Evolutionary conservation across 805 yeast species (phyloP).

Genomic region (Wickerhamiella domercqiae): DNA sequence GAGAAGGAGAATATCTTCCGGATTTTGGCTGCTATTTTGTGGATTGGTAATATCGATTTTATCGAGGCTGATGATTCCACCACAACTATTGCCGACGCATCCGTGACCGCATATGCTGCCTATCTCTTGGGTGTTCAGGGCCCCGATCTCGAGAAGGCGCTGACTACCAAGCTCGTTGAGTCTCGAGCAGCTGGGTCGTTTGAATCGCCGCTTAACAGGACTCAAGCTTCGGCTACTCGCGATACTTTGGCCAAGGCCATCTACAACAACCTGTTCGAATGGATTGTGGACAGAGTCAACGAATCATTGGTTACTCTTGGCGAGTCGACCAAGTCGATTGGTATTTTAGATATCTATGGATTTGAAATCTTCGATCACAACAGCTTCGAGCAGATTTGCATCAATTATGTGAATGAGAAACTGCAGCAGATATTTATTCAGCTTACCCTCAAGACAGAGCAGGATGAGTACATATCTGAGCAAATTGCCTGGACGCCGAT

Average conservation of each 20-base stretch:
- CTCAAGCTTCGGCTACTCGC: slow-evolving; percentile 81
- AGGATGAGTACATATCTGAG: slow-evolving; percentile 91
- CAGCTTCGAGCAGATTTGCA: slow-evolving; percentile 93
- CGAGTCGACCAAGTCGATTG: slow-evolving; percentile 44
- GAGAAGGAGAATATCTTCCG: slow-evolving; percentile 89
- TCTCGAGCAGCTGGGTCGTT: slow-evolving; percentile 84
- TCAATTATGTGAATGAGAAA: slow-evolving; percentile 91
- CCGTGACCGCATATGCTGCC: slow-evolving; percentile 91
- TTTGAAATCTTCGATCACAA: slow-evolving; percentile 93
- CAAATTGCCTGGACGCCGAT: slow-evolving; percentile 96
- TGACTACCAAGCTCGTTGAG: slow-evolving; percentile 73
- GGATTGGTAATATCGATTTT: slow-evolving; percentile 90
- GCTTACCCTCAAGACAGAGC: slow-evolving; percentile 89
- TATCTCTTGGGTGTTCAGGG: slow-evolving; percentile 73
- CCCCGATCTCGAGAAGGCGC: slow-evolving; percentile 44
- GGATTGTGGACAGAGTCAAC: slow-evolving; percentile 91
- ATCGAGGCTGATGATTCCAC: slow-evolving; percentile 67
- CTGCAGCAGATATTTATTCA: slow-evolving; percentile 94
- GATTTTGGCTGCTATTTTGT: slow-evolving; percentile 66
- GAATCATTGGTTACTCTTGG: slow-evolving; percentile 45
- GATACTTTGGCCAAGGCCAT: slow-evolving; percentile 93
- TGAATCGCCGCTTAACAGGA: slow-evolving; percentile 81
- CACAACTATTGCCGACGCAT: slow-evolving; percentile 63
- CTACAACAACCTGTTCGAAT: slow-evolving; percentile 82
- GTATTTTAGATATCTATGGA: slow-evolving; percentile 93